Percentiles rank a stretch among this genome's conserved stretches.
These are phyloP conservation scores for Russula emetica DNA, from an alignment of 768 basidiomycete species.

Conservation along the genomic window DNA sequence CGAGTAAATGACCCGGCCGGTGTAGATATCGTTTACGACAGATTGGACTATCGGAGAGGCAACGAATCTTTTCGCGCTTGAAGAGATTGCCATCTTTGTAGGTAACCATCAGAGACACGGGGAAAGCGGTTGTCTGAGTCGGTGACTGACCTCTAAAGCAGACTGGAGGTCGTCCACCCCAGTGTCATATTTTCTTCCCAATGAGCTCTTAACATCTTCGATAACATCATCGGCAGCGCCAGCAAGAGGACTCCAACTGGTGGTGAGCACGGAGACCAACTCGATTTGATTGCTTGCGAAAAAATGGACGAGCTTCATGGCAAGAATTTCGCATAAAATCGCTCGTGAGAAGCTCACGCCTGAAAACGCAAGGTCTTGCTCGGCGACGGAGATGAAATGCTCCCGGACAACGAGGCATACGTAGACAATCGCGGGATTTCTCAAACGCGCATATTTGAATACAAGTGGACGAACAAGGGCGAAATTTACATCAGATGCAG, in stretches of 20 bases:
- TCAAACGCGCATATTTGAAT: slow-evolving; percentile 69
- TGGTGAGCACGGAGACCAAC: slow-evolving; percentile 73
- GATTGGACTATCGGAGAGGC: slow-evolving; percentile 80
- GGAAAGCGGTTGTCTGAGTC: not conserved
- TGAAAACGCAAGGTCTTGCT: slow-evolving; percentile 71
- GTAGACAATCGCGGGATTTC: slow-evolving; percentile 71
- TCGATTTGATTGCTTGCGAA: slow-evolving; percentile 75
- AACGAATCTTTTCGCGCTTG: slow-evolving; percentile 78
- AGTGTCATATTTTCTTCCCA: slow-evolving; percentile 52
- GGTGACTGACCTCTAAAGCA: slow-evolving; percentile 70
- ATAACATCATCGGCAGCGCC: slow-evolving; percentile 67
- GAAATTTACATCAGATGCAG: slow-evolving; percentile 79
- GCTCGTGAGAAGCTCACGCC: slow-evolving; percentile 69
- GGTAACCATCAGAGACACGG: not conserved
- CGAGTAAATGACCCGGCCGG: slow-evolving; percentile 65
- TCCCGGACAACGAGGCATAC: slow-evolving; percentile 73
- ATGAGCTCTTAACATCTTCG: slow-evolving; percentile 54
- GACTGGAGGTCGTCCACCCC: slow-evolving; percentile 69
- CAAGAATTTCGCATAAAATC: slow-evolving; percentile 80
- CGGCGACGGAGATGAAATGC: slow-evolving; percentile 69
- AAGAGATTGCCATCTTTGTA: slow-evolving; percentile 84
- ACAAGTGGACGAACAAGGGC: slow-evolving; percentile 74
- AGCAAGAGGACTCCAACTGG: slow-evolving; percentile 79
- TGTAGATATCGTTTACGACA: slow-evolving; percentile 83
- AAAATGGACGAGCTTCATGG: slow-evolving; percentile 75